phyloP scores from a whole-genome alignment of 2,329 filamentous ascomycete genomes.

The Blastomyces parvus region DNA sequence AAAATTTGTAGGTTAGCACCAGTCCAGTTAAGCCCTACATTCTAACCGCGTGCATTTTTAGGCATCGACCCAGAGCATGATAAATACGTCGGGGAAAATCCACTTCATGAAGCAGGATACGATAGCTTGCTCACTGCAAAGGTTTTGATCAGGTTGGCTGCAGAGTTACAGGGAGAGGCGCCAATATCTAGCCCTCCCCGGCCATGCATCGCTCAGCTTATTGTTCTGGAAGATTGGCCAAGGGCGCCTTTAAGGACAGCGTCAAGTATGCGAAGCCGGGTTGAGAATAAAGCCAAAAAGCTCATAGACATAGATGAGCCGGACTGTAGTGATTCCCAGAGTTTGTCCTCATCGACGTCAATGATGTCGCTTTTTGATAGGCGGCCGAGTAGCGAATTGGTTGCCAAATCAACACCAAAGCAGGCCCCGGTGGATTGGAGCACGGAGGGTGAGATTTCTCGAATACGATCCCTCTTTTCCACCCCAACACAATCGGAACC shows the following conservation, averaged over 20 bases:
- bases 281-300: slow-evolving; percentile 2
- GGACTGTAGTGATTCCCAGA: slow-evolving; percentile 7
- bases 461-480: slow-evolving; percentile 20
- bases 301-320: slow-evolving; percentile 6
- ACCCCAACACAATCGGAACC: slow-evolving; percentile 25
- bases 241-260: not conserved
- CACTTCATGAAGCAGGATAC: slow-evolving; percentile 51
- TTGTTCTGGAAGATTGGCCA: not conserved
- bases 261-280: not conserved
- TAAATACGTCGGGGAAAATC: slow-evolving; percentile 23
- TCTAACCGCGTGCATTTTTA: slow-evolving; percentile 12
- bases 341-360: not conserved
- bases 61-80: slow-evolving; percentile 25
- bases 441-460: slow-evolving; percentile 1
- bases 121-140: slow-evolving; percentile 54
- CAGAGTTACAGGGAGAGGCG: slow-evolving; percentile 40
- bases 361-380: not conserved
- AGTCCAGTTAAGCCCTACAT: not conserved
- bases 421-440: slow-evolving; percentile 11
- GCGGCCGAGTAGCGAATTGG: not conserved
- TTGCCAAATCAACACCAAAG: not conserved
- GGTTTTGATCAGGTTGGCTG: slow-evolving; percentile 47
- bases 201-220: not conserved
- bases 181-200: not conserved
- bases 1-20: slow-evolving; percentile 23